Base-by-base conservation (phyloP, 495 filamentous ascomycete species). In the Amphirosellinia nigrospora region DNA sequence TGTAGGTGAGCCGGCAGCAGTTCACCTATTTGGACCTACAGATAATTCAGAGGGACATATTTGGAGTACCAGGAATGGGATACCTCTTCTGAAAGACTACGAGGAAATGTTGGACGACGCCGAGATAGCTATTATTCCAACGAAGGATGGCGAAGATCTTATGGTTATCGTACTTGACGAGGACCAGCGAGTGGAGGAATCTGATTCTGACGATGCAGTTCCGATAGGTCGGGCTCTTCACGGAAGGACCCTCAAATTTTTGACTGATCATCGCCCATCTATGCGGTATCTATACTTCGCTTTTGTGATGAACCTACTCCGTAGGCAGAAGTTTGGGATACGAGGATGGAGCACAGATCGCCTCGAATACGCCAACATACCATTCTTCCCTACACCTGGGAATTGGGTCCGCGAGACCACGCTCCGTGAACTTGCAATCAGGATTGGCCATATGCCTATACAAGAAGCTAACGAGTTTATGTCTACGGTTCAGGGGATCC, bases 51-150 rank as follows among this genome's bases (percentile, higher is more conserved):
- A 10, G 15, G 62, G 63, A 0, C 16, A 65, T 28, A 52, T 53
- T 15, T 65, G 63, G 63, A 65, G 63, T 16, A 11, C 36, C 10
- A 11, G 7, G 6, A 65, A 53, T 28, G 28, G 63, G 2, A 53
- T 65, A 5, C 45, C 46, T 16, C 15, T 65, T 3, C 7, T 1
- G 16, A 1, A 7, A 0, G 8, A 0, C 6, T 65, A 65, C 9
- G 32, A 23, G n/a, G 4, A 1, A 23, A 28, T 65, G 30, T 46
- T 65, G 5, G 46, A 53, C 32, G 30, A 53, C 16, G 63, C 1
- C 4, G 19, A 26, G 28, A 65, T 65, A 36, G 46, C 46, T 21
- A 65, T 65, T 19, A 11, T 65, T 1, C 63, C 63, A 13, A 53
- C 32, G 2, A 21, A 19, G 10, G 61, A 64, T 38, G 41, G 36